phyloP scores from a whole-genome alignment of 2,329 filamentous ascomycete species.

The Nothophoma quercina region DNA sequence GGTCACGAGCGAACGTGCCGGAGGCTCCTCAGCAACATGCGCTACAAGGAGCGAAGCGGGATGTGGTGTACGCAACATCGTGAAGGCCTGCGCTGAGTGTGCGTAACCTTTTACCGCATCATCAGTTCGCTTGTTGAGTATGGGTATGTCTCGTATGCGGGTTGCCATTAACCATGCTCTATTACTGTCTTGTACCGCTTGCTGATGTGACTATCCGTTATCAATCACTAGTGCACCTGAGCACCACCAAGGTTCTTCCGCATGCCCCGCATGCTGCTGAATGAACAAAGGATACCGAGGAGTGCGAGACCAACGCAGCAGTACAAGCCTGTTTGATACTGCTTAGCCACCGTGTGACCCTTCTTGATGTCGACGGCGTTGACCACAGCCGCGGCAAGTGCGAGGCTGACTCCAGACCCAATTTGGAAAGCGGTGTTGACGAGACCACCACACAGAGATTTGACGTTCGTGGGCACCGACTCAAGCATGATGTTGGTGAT shows the following conservation, averaged over 20 bases:
- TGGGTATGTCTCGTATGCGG: neutral
- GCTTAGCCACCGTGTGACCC: slow-evolving; percentile 7
- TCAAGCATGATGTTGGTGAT: slow-evolving; percentile 15
- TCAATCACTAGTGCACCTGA: neutral
- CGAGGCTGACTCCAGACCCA: slow-evolving; percentile 7
- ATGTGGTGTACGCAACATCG: neutral
- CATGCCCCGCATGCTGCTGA: slow-evolving; percentile 5
- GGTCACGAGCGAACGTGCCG: neutral
- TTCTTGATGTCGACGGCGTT: slow-evolving; percentile 14
- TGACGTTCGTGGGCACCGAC: slow-evolving; percentile 10
- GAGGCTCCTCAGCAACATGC: neutral
- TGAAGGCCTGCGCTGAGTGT: neutral
- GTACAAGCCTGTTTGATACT: slow-evolving; percentile 11
- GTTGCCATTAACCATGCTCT: neutral
- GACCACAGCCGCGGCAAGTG: slow-evolving; percentile 7
- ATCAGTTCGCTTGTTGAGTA: neutral
- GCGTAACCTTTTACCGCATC: neutral
- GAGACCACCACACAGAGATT: slow-evolving; percentile 7
- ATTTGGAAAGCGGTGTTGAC: slow-evolving; percentile 15
- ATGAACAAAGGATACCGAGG: slow-evolving; percentile 1
- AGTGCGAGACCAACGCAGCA: slow-evolving; percentile 9
- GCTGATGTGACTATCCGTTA: neutral
- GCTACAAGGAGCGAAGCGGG: neutral
- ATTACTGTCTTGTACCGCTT: neutral
- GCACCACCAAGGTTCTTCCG: slow-evolving; percentile 6